Evolutionary conservation across 2,329 filamentous ascomycete genomes (phyloP), one percentile per base, ranked within the genome.

Genomic region (Fusarium odoratissimum): DNA sequence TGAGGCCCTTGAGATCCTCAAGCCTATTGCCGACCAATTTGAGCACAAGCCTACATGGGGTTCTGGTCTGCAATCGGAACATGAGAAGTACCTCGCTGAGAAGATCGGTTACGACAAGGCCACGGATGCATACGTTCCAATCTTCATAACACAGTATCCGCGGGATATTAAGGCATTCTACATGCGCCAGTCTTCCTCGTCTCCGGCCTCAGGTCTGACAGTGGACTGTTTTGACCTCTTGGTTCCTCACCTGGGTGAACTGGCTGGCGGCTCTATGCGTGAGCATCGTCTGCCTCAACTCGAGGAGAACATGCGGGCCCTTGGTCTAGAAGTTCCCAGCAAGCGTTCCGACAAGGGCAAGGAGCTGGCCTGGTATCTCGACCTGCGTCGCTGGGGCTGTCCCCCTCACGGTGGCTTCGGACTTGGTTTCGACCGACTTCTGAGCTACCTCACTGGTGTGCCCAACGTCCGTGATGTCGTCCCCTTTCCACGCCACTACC

Each of bases 141-240:
- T 98, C 48, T 98, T 98, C 80, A 91, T 99, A 72, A 98, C 95
- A 19, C 88, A 98, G 80, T 99, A 98, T 79, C 96, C 96, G n/a
- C 90, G 90, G 73, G 85, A 87, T 52, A 91, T 96, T 80, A 99
- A 99, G 83, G 94, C 95, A 16, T 99, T 98, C 83, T 99, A 88
- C 80, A 88, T 88, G 86, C 83, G 81, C 45, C 82, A 83, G 59
- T 83, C 80, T 17, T 71, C 75, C 28, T 67, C 77, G 2, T 73
- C 77, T 17, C 77, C 78, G 13, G 31, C 73, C 8, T 72, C 79
- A 49, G 80, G 81, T 49, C 75, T 79, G 51, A 97, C 94, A 8
- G 94, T 94, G 17, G 93, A 95, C 67, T 97, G 94, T 83, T 98
- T 98, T 80, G 95, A 98, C 81, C 88, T 98, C 52, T 86, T 98